Base-by-base conservation (phyloP, 495 filamentous ascomycete genomes). In the Tuber calosporum region DNA sequence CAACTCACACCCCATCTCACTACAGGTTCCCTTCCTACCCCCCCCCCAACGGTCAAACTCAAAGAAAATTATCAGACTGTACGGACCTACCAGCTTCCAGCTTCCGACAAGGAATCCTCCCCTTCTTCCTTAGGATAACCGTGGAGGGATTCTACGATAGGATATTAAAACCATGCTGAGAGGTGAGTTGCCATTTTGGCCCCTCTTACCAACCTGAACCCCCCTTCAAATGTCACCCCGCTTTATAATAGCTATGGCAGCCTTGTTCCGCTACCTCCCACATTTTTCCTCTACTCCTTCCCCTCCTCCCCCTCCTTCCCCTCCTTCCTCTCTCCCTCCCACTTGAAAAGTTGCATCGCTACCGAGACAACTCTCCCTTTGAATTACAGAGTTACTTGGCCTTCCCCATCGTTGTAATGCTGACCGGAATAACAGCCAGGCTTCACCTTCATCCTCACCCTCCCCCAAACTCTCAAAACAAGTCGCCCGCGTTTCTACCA, bases 391-490 rank as follows among this genome's bases (percentile, higher is more conserved):
- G 53, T 62, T 34, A 13, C 53, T 62, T 34, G 13, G 26, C 53
- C 11, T 34, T 34, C 26, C 26, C 53, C 4, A 62, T 34, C 53
- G 34, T 62, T 62, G 53, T 62, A 26, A 77, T 78, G 76, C 76
- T 78, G 62, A 78, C 74, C 19, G n/a, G 43, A 48, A 43, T 34
- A 68, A 76, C 68, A 80, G 78, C 78, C 71, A 79, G 76, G 36
- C 77, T 80, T 42, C 77, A 77, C 48, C 72, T 80, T 15, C 77
- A 80, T 20, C 78, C 78, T 15, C 78, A 80, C 36, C 68, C 77
- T 19, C 74, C 74, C 9, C 77, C 66, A 70, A 76, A 73, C 58
- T 75, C 78, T 26, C 78, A 80, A 42, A 72, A 75, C 7, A 78
- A 78, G 70, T 62, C 77, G 40, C 70, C 71, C 8, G 76, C 78